Evolutionary conservation across 495 filamentous ascomycete genomes (phyloP).

Genomic region (Penicillium odoratum): DNA sequence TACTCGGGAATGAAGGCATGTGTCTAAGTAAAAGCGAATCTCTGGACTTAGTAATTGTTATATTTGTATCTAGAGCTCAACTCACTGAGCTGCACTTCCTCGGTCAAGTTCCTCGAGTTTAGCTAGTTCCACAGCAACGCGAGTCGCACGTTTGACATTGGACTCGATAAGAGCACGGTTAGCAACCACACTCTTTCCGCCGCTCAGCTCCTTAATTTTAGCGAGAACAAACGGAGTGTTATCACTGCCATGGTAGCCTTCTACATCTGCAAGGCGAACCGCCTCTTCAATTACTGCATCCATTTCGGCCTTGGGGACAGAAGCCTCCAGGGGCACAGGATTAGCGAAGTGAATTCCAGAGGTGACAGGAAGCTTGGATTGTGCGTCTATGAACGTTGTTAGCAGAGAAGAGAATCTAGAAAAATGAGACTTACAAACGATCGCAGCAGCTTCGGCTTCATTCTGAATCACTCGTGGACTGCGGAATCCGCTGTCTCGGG

Average conservation of each 20-base stretch:
- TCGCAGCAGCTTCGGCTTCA: slow-evolving; percentile 80
- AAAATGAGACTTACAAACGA: slow-evolving; percentile 63
- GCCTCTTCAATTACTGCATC: slow-evolving; percentile 71
- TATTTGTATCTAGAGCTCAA: slow-evolving; percentile 24
- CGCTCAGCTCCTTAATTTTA: slow-evolving; percentile 78
- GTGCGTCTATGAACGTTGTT: slow-evolving; percentile 51
- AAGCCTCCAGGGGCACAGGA: slow-evolving; percentile 71
- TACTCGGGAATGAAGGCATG: slow-evolving; percentile 39
- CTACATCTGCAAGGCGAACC: slow-evolving; percentile 65
- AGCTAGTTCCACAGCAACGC: slow-evolving; percentile 73
- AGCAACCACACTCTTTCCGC: slow-evolving; percentile 66
- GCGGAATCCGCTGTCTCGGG: slow-evolving; percentile 74
- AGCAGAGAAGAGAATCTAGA: neutral
- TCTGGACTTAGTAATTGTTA: slow-evolving; percentile 36
- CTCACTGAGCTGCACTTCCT: slow-evolving; percentile 42
- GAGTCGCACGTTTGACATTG: slow-evolving; percentile 79
- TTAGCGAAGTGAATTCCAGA: slow-evolving; percentile 85
- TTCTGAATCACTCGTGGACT: slow-evolving; percentile 73
- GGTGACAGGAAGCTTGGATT: slow-evolving; percentile 61
- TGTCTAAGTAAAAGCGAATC: slow-evolving; percentile 36
- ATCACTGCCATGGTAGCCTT: slow-evolving; percentile 68
- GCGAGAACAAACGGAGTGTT: slow-evolving; percentile 87
- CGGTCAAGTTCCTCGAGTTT: slow-evolving; percentile 53
- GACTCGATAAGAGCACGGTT: slow-evolving; percentile 77
- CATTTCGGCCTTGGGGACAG: slow-evolving; percentile 72